Percentiles rank a stretch among this genome's conserved stretches.
These are phyloP conservation scores for Xerocomus amazonicus DNA, from an alignment of 1,284 basidiomycete species.

Conservation along the genomic window DNA sequence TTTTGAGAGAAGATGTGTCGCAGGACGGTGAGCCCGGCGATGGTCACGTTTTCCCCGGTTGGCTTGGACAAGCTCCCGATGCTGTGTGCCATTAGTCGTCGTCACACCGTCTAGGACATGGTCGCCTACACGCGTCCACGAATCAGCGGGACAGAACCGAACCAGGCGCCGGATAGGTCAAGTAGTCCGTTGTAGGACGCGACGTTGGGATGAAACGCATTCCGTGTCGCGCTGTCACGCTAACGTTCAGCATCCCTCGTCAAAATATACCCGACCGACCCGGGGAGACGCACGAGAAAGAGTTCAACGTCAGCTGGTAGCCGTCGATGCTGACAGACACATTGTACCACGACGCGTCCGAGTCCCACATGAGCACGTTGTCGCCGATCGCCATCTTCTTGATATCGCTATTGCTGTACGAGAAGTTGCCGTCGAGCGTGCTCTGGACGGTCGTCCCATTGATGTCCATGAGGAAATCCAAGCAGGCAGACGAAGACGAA, in stretches of 20 bases:
- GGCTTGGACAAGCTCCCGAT: conserved; percentile 7
- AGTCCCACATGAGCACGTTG: conserved; percentile 7
- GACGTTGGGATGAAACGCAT: conserved; percentile 17
- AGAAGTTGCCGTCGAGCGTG: neutral
- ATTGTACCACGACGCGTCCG: conserved; percentile 10
- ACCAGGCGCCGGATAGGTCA: conserved; percentile 7
- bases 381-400: conserved; percentile 3
- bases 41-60: neutral
- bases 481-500: neutral
- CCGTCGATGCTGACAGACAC: conserved; percentile 2
- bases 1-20: conserved; percentile 15
- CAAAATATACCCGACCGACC: neutral
- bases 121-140: conserved; percentile 13
- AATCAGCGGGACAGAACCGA: conserved; percentile 12
- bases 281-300: conserved; percentile 10
- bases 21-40: conserved; percentile 8
- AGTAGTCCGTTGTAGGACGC: conserved; percentile 14
- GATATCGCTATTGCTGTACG: neutral
- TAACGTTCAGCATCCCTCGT: neutral
- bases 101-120: neutral
- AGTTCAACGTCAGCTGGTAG: conserved; percentile 10
- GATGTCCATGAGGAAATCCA: neutral
- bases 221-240: conserved; percentile 3
- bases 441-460: neutral
- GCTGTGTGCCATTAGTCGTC: neutral